Evolutionary conservation across 148 eudicot species (phyloP).

Genomic region (Pharnaceum exiguum): DNA sequence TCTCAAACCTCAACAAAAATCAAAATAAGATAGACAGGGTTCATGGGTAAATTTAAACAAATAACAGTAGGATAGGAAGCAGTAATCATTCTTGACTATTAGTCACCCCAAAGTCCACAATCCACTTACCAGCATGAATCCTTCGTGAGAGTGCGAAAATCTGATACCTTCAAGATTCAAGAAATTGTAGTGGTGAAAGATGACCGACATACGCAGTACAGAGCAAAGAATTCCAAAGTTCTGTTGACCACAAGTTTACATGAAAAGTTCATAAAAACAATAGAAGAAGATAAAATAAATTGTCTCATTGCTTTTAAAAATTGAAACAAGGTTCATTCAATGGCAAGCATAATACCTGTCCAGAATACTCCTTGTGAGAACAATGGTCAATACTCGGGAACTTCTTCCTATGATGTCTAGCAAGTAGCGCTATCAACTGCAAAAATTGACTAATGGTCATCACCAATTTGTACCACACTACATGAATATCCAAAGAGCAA

Average conservation of each 20-base stretch:
- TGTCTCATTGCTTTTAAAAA: neutral
- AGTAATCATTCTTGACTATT: neutral
- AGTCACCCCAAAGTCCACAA: neutral
- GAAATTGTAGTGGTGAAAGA: constrained; percentile 31
- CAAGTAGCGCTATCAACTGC: constrained; percentile 70
- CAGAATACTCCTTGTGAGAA: constrained; percentile 35
- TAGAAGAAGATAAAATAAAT: neutral
- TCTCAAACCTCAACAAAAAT: no score
- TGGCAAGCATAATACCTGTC: constrained; percentile 36
- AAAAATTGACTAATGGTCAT: constrained; percentile 13
- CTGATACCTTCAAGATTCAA: constrained; percentile 23
- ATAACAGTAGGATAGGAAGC: neutral
- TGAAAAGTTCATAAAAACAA: neutral
- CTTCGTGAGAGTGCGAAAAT: constrained; percentile 38
- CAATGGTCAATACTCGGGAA: constrained; percentile 35
- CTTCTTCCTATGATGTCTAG: constrained; percentile 65
- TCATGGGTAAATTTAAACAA: no score
- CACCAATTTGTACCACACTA: constrained; percentile 6
- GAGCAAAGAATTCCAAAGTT: constrained; percentile 56
- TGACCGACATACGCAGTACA: constrained; percentile 48
- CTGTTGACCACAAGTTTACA: constrained; percentile 28
- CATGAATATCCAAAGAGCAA: neutral
- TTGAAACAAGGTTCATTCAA: neutral
- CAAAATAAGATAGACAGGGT: no score
- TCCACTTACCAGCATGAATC: constrained; percentile 51